Conservation (phyloP, 192 early-diverging fungal genomes). For the Podila epigama region DNA sequence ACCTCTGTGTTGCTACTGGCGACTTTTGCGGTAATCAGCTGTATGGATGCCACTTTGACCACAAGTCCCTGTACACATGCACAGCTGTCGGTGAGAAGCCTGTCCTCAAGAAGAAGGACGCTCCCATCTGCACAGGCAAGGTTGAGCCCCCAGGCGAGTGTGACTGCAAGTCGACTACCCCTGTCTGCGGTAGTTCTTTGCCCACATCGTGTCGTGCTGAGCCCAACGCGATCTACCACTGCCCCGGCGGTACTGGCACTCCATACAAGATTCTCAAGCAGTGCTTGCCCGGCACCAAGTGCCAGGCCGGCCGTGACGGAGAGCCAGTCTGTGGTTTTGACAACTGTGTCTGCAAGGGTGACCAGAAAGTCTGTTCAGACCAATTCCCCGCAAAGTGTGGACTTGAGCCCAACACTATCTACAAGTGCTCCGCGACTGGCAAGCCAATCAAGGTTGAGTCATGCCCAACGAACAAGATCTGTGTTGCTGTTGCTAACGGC, state of each 20-base stretch:
- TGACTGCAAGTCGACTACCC: background rate
- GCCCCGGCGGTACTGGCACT: background rate
- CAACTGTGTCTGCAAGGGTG: conserved; percentile 5
- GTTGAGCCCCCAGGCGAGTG: background rate
- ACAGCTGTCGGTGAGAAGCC: background rate
- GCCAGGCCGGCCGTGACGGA: background rate
- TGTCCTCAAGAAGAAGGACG: background rate
- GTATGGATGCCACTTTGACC: background rate
- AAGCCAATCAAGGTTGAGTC: background rate
- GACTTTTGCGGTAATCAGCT: background rate
- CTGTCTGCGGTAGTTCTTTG: background rate
- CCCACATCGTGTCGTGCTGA: background rate
- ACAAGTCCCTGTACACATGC: background rate
- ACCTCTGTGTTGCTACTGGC: background rate
- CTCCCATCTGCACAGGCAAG: background rate
- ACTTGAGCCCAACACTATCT: background rate
- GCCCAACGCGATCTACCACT: background rate
- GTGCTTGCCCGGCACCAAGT: conserved; percentile 7
- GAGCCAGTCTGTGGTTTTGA: conserved; percentile 3
- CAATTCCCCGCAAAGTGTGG: conserved; percentile 8
- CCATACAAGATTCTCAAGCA: background rate
- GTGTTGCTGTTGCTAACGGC: conserved; percentile 7
- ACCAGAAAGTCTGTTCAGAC: background rate
- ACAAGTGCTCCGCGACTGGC: background rate
- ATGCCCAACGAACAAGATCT: background rate